phyloP scores from a whole-genome alignment of 306 rosid species.

The Begonia loranthoides region DNA sequence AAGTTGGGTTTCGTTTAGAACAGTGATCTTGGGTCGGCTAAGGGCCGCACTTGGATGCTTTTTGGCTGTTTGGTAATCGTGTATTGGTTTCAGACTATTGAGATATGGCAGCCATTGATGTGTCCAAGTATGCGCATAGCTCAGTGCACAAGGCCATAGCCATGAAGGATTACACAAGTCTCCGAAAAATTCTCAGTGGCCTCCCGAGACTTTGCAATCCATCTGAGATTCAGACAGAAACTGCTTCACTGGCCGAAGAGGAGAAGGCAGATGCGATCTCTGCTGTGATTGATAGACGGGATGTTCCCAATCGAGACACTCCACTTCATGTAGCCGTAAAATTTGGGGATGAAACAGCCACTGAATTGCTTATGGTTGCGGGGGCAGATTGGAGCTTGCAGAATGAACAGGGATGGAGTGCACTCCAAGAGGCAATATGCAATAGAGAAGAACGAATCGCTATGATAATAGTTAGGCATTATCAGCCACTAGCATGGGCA shows the following conservation, averaged over 20 bases:
- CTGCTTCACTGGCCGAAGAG: constrained; percentile 60
- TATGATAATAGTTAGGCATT: constrained; percentile 64
- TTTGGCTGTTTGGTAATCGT: background rate
- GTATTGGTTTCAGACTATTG: background rate
- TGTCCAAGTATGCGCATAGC: constrained; percentile 59
- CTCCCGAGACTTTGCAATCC: constrained; percentile 59
- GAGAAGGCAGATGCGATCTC: constrained; percentile 79
- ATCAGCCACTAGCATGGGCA: constrained; percentile 98
- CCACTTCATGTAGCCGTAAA: constrained; percentile 95
- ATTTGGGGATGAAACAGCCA: constrained; percentile 58
- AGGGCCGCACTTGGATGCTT: constrained; percentile 17
- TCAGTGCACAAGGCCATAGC: constrained; percentile 82
- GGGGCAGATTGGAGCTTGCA: constrained; percentile 99
- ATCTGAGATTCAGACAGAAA: constrained; percentile 53
- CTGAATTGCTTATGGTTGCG: constrained; percentile 85
- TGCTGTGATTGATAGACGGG: constrained; percentile 71
- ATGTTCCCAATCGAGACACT: constrained; percentile 81
- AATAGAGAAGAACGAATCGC: constrained; percentile 76
- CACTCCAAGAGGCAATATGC: constrained; percentile 98
- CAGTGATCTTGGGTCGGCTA: background rate
- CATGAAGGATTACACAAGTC: constrained; percentile 57
- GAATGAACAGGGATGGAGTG: constrained; percentile 97
- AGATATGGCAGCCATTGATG: constrained; percentile 75
- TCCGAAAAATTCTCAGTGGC: constrained; percentile 45
- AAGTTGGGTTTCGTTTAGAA: constrained; percentile 10